phyloP scores from a whole-genome alignment of 495 filamentous ascomycete species.

The Penicillium turbatum region DNA sequence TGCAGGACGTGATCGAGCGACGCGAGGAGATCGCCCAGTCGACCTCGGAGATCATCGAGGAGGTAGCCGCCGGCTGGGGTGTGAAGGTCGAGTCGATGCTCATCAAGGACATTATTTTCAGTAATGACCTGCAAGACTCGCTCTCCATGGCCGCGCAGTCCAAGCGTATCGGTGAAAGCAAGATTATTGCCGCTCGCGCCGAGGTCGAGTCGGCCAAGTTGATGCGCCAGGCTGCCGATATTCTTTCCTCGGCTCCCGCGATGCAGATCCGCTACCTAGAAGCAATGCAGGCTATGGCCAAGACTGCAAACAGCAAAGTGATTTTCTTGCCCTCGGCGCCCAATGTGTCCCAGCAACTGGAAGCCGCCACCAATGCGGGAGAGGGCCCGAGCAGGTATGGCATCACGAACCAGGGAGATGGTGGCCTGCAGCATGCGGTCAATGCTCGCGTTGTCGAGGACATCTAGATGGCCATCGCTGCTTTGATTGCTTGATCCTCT shows the following conservation, averaged over 20 bases:
- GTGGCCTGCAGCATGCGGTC: slow-evolving; percentile 76
- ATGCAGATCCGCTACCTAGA: slow-evolving; percentile 99
- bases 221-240: slow-evolving; percentile 97
- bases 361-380: slow-evolving; percentile 49
- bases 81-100: slow-evolving; percentile 97
- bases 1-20: slow-evolving; percentile 98
- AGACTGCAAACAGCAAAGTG: slow-evolving; percentile 91
- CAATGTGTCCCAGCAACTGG: slow-evolving; percentile 47
- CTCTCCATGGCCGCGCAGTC: slow-evolving; percentile 98
- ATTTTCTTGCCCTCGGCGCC: slow-evolving; percentile 79
- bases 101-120: slow-evolving; percentile 99
- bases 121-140: slow-evolving; percentile 91
- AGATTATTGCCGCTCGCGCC: slow-evolving; percentile 94
- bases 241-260: slow-evolving; percentile 83
- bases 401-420: slow-evolving; percentile 32
- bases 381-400: slow-evolving; percentile 58
- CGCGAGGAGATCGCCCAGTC: slow-evolving; percentile 93
- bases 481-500: not conserved
- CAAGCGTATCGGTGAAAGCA: slow-evolving; percentile 97
- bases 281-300: slow-evolving; percentile 99
- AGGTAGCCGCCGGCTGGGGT: slow-evolving; percentile 91
- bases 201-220: slow-evolving; percentile 96
- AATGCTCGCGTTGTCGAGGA: slow-evolving; percentile 84
- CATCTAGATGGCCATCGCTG: slow-evolving; percentile 50
- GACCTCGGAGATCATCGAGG: slow-evolving; percentile 96